Conservation (phyloP, 495 filamentous ascomycete genomes). For the Podospora pseudocomata region DNA sequence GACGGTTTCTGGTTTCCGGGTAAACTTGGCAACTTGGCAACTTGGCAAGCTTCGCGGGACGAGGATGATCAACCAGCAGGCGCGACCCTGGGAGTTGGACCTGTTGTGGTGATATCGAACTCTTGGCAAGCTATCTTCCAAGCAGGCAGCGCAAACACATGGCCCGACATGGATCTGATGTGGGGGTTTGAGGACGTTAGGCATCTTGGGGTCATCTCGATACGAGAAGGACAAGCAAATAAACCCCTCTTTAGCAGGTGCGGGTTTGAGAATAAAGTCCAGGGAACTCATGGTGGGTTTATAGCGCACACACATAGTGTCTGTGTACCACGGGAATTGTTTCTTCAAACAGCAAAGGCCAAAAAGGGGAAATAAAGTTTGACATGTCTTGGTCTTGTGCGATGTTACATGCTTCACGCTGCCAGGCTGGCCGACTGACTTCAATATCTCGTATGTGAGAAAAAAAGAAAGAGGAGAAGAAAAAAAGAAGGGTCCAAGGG, state of each 20-base stretch:
- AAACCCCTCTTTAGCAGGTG: neutral
- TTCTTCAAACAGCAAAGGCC: neutral
- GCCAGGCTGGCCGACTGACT: neutral
- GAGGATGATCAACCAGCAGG: neutral
- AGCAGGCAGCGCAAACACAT: neutral
- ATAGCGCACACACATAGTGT: neutral
- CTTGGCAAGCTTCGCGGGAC: neutral
- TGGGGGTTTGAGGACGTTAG: neutral
- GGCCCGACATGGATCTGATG: neutral
- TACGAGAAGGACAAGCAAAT: neutral
- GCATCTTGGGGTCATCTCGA: neutral
- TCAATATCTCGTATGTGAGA: neutral
- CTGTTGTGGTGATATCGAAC: neutral
- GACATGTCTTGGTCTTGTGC: neutral
- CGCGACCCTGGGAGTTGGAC: neutral
- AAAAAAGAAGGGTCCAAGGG: neutral
- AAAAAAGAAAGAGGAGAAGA: neutral
- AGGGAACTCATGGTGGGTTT: neutral
- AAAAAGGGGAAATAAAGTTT: neutral
- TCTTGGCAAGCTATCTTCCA: neutral
- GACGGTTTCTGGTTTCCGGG: neutral
- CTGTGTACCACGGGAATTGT: neutral
- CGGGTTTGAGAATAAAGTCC: neutral
- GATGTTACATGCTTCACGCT: neutral
- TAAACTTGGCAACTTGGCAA: neutral